phyloP scores from a whole-genome alignment of 2,329 filamentous ascomycete genomes.

The Bimuria novae-zelandiae region DNA sequence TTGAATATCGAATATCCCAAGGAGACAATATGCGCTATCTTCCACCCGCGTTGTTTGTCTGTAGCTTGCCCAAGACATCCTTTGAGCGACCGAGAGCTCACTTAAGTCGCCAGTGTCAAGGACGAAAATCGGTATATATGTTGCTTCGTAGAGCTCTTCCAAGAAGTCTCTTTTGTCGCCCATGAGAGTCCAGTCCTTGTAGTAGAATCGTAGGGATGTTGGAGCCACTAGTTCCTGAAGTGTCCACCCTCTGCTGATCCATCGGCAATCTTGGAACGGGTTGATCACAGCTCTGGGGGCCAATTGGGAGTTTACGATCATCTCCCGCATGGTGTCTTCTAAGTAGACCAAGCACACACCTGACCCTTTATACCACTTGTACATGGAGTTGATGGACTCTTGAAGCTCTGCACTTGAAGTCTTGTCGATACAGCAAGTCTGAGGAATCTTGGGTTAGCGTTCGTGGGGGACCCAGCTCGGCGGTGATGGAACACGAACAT shows the following conservation, averaged over 20 bases:
- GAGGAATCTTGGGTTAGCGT: background rate
- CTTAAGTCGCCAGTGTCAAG: slow-evolving; percentile 23
- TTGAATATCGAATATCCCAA: slow-evolving; percentile 39
- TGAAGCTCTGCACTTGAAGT: slow-evolving; percentile 26
- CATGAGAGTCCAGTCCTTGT: slow-evolving; percentile 29
- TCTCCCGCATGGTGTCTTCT: slow-evolving; percentile 15
- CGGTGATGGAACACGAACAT: slow-evolving; percentile 9
- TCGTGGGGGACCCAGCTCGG: background rate
- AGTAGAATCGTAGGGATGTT: slow-evolving; percentile 28
- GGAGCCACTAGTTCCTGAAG: slow-evolving; percentile 37
- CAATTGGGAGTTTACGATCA: slow-evolving; percentile 6
- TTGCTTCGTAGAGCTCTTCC: slow-evolving; percentile 28
- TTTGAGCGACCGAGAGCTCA: slow-evolving; percentile 29
- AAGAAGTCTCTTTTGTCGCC: slow-evolving; percentile 32
- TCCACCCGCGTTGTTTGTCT: slow-evolving; percentile 34
- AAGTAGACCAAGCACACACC: slow-evolving; percentile 28
- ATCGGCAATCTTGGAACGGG: slow-evolving; percentile 26
- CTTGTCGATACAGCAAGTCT: slow-evolving; percentile 32
- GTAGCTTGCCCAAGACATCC: slow-evolving; percentile 36
- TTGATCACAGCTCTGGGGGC: slow-evolving; percentile 20
- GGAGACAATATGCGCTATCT: slow-evolving; percentile 35
- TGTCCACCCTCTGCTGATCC: slow-evolving; percentile 36
- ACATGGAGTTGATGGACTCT: slow-evolving; percentile 36
- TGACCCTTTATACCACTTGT: slow-evolving; percentile 27
- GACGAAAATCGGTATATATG: slow-evolving; percentile 29